These are phyloP conservation scores for Cytidiella melzeri DNA, from an alignment of 768 basidiomycete species.

Conservation along the genomic window DNA sequence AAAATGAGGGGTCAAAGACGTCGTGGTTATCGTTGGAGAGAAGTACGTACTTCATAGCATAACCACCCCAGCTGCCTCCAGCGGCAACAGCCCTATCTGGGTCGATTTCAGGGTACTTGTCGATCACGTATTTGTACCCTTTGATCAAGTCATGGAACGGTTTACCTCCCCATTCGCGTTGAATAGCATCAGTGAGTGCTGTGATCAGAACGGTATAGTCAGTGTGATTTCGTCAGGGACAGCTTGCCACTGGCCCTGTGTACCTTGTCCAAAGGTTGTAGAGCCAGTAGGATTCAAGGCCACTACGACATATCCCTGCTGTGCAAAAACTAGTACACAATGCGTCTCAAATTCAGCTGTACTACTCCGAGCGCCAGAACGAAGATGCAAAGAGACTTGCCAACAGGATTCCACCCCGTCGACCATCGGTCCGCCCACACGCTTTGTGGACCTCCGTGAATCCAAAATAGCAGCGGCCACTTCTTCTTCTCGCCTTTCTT, in stretches of 20 bases:
- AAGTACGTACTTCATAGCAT: conserved; percentile 84
- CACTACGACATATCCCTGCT: conserved; percentile 84
- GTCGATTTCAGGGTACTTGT: conserved; percentile 69
- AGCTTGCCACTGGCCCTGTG: too few species aligned
- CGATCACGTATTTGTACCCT: conserved; percentile 69
- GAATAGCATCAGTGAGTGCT: conserved; percentile 80
- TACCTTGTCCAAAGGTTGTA: conserved; percentile 88
- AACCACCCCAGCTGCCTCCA: conserved; percentile 42
- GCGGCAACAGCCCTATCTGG: conserved; percentile 57
- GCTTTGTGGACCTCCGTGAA: conserved; percentile 79
- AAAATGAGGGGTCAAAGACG: too few species aligned
- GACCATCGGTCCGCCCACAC: conserved; percentile 93
- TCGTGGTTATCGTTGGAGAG: too few species aligned
- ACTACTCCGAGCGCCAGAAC: neutral
- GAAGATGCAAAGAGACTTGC: conserved; percentile 32
- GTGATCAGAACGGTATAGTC: neutral
- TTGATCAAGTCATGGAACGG: conserved; percentile 73
- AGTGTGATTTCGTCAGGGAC: neutral
- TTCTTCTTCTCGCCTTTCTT: conserved; percentile 55
- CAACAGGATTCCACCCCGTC: conserved; percentile 87
- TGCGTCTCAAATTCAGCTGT: neutral
- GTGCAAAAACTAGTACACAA: conserved; percentile 61
- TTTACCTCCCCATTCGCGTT: conserved; percentile 80
- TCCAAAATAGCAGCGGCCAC: conserved; percentile 78
- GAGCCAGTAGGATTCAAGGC: conserved; percentile 92